Base-by-base conservation (phyloP, 2,329 filamentous ascomycete genomes). In the Blumeriella jaapii region DNA sequence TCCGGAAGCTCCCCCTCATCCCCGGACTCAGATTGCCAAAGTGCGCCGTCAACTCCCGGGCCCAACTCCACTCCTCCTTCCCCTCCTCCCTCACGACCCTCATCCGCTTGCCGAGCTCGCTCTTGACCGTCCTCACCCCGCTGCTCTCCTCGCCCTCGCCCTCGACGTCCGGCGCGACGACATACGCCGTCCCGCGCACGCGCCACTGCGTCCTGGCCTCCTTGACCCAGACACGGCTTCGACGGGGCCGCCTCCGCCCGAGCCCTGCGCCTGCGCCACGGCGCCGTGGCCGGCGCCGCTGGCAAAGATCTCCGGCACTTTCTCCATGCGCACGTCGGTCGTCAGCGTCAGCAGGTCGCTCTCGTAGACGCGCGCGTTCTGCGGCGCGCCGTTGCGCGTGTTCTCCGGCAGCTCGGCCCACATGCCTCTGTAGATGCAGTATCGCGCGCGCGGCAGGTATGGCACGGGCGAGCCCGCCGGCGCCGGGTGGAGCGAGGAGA, bases 281-380 rank as follows among this genome's bases (percentile, higher is more conserved):
- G 60, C 55, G 5, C 66, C 65, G 33, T 65, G 59, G 6, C 62
- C 65, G 15, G 59, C 55, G 8, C 62, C 63, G 4, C 61, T 66
- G 5, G 60, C 62, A 42, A 77, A 72, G 3, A 96, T 59, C 58
- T 95, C 79, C 2, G 65, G 63, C 0, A 81, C 66, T 64, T 96
- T 96, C 40, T 77, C 70, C 84, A 93, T 94, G 29, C 89, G 74
- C 6, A 73, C 74, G 57, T 96, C 91, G 0, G 86, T 94, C 1
- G 89, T 94, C 52, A 95, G 78, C 1, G 81, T 79, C 3, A 81
- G 71, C 48, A 89, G 63, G 46, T 96, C 86, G 49, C 74, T 84
- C 51, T 82, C 77, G 54, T 73, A 94, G 1, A 72, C 60, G 5
- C 61, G 48, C 4, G 82, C 77, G 57, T 95, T 95, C 43, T 67